Evolutionary conservation across 768 basidiomycete genomes (phyloP), one percentile per base, ranked within the genome.

Genomic region (Holtermanniella nyarrowii): DNA sequence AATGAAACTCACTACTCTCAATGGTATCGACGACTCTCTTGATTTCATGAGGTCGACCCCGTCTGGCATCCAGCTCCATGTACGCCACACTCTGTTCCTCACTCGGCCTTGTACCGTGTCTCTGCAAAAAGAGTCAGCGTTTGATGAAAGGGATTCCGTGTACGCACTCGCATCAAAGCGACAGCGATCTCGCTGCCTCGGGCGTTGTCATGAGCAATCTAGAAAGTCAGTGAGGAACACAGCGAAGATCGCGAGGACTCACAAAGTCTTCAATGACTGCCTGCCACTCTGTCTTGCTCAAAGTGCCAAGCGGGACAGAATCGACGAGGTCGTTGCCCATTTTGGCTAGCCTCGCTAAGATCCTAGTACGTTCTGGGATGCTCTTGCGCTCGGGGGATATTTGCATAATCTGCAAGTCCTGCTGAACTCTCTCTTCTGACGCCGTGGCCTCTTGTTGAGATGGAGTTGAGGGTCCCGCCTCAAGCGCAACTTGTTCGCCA

Each of bases 211-310:
- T 72, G 66, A 16, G 72, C 62, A 20, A 81, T 61, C 83, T 85
- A 56, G 0, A 41, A 27, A 54, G 39, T 42, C 26, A 50, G 10
- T 62, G 44, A 26, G 44, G 18, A 3, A 20, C 42, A 11, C 4
- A 39, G 50, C n/a, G 13, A 42, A 39, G 37, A 13, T 26, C 10
- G 22, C 0, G 24, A 13, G 24, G 27, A 72, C 79, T 54, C 60
- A 82, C 80, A 41, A 73, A 76, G 44, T 74, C 60, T 14, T 80
- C 74, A 2, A 84, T 69, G 4, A 84, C 69, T 1, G 79, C 77
- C 41, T 77, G 71, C 71, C 78, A 81, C 63, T 86, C 82, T 10
- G 68, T 55, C 16, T 70, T 44, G 0, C 81, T 76, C 18, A 84
- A 63, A 10, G 82, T 49, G 14, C 75, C 73, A 2, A 79, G 60